A percentile compares a stretch with the other conserved stretches of the same genome.
These are phyloP conservation scores for Xylaria grammica DNA, from an alignment of 495 filamentous ascomycete genomes.

Conservation along the genomic window DNA sequence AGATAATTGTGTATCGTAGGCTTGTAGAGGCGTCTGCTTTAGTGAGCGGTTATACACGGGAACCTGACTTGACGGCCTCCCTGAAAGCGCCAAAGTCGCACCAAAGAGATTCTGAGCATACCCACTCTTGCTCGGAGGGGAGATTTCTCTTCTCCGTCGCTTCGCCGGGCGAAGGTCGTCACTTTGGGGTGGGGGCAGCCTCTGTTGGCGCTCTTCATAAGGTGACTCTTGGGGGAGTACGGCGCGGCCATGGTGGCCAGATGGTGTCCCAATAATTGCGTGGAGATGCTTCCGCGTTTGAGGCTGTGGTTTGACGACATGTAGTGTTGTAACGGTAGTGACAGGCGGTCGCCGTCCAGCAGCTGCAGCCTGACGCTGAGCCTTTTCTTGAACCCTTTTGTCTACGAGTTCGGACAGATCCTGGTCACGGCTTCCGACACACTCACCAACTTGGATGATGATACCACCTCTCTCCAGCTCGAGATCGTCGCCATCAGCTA, in stretches of 20 bases:
- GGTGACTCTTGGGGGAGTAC: slow-evolving; percentile 52
- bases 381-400: slow-evolving; percentile 62
- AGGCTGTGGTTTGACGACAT: slow-evolving; percentile 30
- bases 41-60: background rate
- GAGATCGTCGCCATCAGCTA: slow-evolving; percentile 80
- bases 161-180: slow-evolving; percentile 38
- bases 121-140: slow-evolving; percentile 51
- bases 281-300: slow-evolving; percentile 50
- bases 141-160: slow-evolving; percentile 41
- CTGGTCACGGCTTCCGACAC: slow-evolving; percentile 70
- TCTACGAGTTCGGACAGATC: slow-evolving; percentile 76
- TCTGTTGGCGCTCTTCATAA: slow-evolving; percentile 53
- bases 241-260: slow-evolving; percentile 57
- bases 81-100: slow-evolving; percentile 50
- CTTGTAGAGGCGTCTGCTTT: background rate
- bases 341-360: slow-evolving; percentile 33
- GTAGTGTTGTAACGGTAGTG: slow-evolving; percentile 10
- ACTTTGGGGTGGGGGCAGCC: slow-evolving; percentile 21
- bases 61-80: slow-evolving; percentile 43
- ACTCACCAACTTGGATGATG: slow-evolving; percentile 79
- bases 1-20: background rate
- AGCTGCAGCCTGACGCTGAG: slow-evolving; percentile 46
- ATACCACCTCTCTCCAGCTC: slow-evolving; percentile 74
- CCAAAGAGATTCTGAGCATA: slow-evolving; percentile 61
- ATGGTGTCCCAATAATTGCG: slow-evolving; percentile 51